Conservation (phyloP, 2,329 filamentous ascomycete species). For the Hypoxylon sp. region DNA sequence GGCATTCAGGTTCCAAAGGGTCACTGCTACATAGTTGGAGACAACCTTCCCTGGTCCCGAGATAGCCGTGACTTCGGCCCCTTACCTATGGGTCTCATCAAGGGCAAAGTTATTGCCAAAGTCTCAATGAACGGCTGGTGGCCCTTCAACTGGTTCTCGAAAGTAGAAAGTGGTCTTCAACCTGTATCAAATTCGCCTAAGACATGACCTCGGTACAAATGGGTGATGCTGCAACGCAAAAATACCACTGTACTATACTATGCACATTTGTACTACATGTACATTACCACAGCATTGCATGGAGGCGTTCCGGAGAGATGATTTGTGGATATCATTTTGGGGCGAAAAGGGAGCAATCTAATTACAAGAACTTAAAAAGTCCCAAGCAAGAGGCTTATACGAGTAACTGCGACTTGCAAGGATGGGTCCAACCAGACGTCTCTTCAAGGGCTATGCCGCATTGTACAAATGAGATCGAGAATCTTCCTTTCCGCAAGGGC, state of each 20-base stretch:
- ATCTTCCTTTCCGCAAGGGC: constrained; percentile 23
- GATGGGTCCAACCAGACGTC: constrained; percentile 24
- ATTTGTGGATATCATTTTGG: constrained; percentile 48
- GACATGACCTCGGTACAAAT: constrained; percentile 5
- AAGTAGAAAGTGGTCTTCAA: constrained; percentile 60
- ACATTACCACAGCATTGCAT: constrained; percentile 35
- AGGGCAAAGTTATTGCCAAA: constrained; percentile 81
- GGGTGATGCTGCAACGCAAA: background rate
- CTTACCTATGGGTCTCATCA: constrained; percentile 84
- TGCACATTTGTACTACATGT: constrained; percentile 11
- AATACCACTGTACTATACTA: constrained; percentile 1
- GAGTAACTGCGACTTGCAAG: constrained; percentile 24
- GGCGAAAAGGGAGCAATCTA: constrained; percentile 46
- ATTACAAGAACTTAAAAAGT: constrained; percentile 47
- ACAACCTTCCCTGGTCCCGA: constrained; percentile 85
- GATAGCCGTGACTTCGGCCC: constrained; percentile 92
- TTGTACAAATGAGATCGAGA: constrained; percentile 44
- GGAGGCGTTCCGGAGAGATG: constrained; percentile 27
- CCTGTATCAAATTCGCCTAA: constrained; percentile 21
- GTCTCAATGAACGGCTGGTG: constrained; percentile 54
- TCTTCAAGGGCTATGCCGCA: constrained; percentile 30
- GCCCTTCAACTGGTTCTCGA: constrained; percentile 65
- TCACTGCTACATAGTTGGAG: constrained; percentile 91
- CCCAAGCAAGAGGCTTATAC: constrained; percentile 26
- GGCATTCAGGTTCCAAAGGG: constrained; percentile 80